Evolutionary conservation across 2,329 filamentous ascomycete species (phyloP).

Genomic region (Stagonosporopsis vannaccii): DNA sequence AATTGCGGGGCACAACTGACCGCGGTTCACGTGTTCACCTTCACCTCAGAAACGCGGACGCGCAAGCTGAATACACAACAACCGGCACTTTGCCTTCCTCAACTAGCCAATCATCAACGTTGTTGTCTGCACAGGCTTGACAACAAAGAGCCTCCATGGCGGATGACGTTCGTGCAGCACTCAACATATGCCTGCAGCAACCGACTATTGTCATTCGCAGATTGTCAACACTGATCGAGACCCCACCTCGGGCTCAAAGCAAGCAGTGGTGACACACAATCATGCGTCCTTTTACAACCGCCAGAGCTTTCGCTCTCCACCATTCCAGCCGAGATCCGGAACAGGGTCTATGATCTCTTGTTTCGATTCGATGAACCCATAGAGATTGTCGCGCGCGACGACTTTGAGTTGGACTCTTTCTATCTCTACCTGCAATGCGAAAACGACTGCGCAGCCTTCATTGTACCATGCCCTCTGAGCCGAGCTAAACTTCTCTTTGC

Average conservation of each 20-base stretch:
- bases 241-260: no score
- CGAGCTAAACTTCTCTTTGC: neutral
- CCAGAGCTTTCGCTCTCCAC: neutral
- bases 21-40: neutral
- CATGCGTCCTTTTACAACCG: neutral
- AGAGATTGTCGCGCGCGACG: neutral
- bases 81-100: no score
- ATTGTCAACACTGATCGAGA: no score
- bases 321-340: neutral
- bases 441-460: neutral
- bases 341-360: neutral
- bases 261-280: neutral
- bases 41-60: neutral
- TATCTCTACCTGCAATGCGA: neutral
- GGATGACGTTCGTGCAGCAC: no score
- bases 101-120: no score
- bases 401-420: no score
- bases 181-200: no score
- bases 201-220: no score
- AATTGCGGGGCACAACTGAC: no score
- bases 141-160: no score
- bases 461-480: no score
- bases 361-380: neutral
- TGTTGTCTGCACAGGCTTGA: no score
- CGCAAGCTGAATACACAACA: neutral